phyloP scores from a whole-genome alignment of 2,329 filamentous ascomycete genomes.

The Alternaria metachromatica region DNA sequence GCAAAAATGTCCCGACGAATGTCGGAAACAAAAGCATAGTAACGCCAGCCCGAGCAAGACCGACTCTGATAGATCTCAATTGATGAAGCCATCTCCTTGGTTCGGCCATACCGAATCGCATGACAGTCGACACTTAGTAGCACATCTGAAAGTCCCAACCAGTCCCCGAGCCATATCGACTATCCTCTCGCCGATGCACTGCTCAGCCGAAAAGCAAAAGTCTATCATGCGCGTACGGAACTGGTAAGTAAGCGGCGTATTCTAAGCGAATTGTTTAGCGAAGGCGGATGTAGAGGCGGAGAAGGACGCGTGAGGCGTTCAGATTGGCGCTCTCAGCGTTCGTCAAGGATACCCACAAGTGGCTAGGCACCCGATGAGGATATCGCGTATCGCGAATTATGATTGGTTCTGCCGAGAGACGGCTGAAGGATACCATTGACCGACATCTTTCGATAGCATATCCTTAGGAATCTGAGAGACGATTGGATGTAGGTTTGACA shows the following conservation, averaged over 20 bases:
- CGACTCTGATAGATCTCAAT: constrained; percentile 14
- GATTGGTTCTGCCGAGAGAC: constrained; percentile 32
- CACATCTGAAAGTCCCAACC: constrained; percentile 8
- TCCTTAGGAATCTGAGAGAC: constrained; percentile 32
- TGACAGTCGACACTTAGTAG: constrained; percentile 14
- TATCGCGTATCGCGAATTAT: constrained; percentile 28
- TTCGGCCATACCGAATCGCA: constrained; percentile 10
- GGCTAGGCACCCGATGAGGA: constrained; percentile 28
- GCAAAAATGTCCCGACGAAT: constrained; percentile 4
- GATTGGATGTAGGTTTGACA: constrained; percentile 16
- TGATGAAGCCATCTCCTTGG: constrained; percentile 14
- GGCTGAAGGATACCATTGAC: constrained; percentile 11
- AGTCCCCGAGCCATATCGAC: constrained; percentile 21
- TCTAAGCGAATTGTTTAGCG: constrained; percentile 17
- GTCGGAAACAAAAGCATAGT: constrained; percentile 11
- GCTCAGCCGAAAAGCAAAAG: constrained; percentile 25
- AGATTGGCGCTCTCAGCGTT: constrained; percentile 30
- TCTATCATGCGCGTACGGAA: constrained; percentile 24
- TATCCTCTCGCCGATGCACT: constrained; percentile 22
- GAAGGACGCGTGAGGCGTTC: constrained; percentile 34
- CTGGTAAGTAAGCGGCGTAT: constrained; percentile 22
- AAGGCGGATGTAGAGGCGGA: constrained; percentile 14
- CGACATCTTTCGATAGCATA: constrained; percentile 32
- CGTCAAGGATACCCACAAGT: constrained; percentile 38
- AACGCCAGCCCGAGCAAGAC: constrained; percentile 30